phyloP scores from a whole-genome alignment of 345 rosid genomes.

The Citrus trifoliata region DNA sequence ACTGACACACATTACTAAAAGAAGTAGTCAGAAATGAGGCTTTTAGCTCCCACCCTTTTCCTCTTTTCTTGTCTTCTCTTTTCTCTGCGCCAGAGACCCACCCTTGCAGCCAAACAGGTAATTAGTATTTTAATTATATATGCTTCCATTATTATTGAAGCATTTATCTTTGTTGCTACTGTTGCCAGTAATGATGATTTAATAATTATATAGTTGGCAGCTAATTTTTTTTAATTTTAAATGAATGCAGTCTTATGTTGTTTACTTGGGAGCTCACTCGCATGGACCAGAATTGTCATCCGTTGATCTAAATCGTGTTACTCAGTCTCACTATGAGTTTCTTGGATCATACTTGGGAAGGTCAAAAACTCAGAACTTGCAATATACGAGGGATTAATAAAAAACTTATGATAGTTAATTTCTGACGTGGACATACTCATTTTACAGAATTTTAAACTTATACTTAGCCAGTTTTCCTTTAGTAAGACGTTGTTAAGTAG shows the following conservation, averaged over 20 bases:
- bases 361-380: too few relatives aligned
- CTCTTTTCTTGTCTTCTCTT: constrained; percentile 24
- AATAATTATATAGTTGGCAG: background rate
- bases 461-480: too few relatives aligned
- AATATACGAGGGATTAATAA: too few relatives aligned
- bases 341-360: constrained; percentile 43
- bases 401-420: too few relatives aligned
- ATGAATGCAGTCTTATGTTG: constrained; percentile 46
- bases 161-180: background rate
- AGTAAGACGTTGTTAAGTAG: too few relatives aligned
- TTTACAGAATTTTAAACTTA: too few relatives aligned
- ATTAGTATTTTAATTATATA: constrained; percentile 9
- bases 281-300: constrained; percentile 39
- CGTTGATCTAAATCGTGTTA: constrained; percentile 36
- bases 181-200: background rate
- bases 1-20: background rate
- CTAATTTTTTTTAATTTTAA: too few relatives aligned
- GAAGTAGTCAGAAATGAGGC: constrained; percentile 23
- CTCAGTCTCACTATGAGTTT: constrained; percentile 53
- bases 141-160: background rate
- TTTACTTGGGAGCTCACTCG: constrained; percentile 75
- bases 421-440: too few relatives aligned
- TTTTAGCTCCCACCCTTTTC: constrained; percentile 11
- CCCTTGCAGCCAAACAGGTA: constrained; percentile 47
- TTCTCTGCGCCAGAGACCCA: constrained; percentile 19